Conservation (phyloP, 2,329 filamentous ascomycete species). For the Rutstroemia sp. region DNA sequence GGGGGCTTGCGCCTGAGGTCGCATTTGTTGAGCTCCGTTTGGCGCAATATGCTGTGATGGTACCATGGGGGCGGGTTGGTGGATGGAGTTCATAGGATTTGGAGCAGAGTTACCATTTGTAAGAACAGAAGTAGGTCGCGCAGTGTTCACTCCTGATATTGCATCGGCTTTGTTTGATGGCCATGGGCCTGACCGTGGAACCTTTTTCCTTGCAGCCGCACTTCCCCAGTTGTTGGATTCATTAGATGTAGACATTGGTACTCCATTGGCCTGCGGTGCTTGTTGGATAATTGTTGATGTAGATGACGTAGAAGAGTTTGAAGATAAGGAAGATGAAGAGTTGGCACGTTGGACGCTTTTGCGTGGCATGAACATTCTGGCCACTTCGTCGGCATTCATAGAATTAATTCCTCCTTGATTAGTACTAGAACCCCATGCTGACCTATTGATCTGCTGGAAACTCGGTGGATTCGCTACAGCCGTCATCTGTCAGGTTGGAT, state of each 20-base stretch:
- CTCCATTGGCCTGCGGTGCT: slow-evolving; percentile 56
- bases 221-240: slow-evolving; percentile 24
- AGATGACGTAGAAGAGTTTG: slow-evolving; percentile 51
- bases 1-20: slow-evolving; percentile 30
- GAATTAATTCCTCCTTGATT: slow-evolving; percentile 53
- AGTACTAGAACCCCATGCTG: slow-evolving; percentile 59
- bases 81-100: slow-evolving; percentile 54
- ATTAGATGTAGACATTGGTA: slow-evolving; percentile 22
- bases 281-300: slow-evolving; percentile 57
- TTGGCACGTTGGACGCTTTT: slow-evolving; percentile 82
- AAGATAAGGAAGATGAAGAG: slow-evolving; percentile 69
- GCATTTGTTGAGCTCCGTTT: slow-evolving; percentile 42
- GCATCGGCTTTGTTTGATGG: slow-evolving; percentile 59
- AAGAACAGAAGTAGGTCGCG: slow-evolving; percentile 53
- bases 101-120: slow-evolving; percentile 51
- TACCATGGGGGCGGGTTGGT: slow-evolving; percentile 50
- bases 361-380: slow-evolving; percentile 83
- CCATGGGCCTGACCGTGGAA: slow-evolving; percentile 47
- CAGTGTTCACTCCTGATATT: slow-evolving; percentile 50
- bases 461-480: slow-evolving; percentile 59
- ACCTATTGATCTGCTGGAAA: slow-evolving; percentile 55
- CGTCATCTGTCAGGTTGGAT: slow-evolving; percentile 44
- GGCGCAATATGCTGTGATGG: slow-evolving; percentile 65
- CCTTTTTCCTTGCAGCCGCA: slow-evolving; percentile 44
- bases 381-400: slow-evolving; percentile 77